A percentile compares a stretch with the other conserved stretches of the same genome.
These are phyloP conservation scores for Lobosporangium transversale DNA, from an alignment of 192 early-diverging fungal species.

Conservation along the genomic window DNA sequence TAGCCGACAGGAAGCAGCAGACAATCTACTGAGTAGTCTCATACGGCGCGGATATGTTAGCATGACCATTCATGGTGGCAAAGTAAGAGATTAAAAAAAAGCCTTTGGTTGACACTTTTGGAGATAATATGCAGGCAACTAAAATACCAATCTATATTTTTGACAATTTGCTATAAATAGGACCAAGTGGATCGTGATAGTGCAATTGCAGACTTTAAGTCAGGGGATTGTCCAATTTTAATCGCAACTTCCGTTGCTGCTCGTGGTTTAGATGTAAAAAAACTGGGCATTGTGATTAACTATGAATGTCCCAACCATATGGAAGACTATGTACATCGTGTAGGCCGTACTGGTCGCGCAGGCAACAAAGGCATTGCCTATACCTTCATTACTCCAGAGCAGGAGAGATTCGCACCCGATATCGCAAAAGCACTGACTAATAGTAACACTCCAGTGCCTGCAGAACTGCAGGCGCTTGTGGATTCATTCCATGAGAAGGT, in stretches of 20 bases:
- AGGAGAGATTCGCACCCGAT: constrained; percentile 92
- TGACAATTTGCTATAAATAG: constrained; percentile 7
- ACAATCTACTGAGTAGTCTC: constrained; percentile 86
- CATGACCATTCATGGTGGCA: constrained; percentile 95
- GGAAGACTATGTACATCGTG: constrained; percentile 99
- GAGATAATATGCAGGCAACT: too few relatives aligned
- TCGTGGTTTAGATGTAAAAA: constrained; percentile 94
- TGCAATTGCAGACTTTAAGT: constrained; percentile 95
- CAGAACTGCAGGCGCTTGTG: constrained; percentile 80
- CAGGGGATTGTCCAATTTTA: constrained; percentile 85
- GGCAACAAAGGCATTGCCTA: constrained; percentile 97
- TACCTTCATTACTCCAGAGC: constrained; percentile 95
- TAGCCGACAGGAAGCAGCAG: constrained; percentile 94
- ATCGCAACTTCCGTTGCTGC: constrained; percentile 98
- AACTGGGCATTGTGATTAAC: constrained; percentile 93
- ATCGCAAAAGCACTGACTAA: constrained; percentile 90
- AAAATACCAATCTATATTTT: too few relatives aligned
- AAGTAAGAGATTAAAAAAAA: constrained; percentile 65
- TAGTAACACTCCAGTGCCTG: constrained; percentile 77
- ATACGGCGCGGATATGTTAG: constrained; percentile 87
- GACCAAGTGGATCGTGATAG: constrained; percentile 91
- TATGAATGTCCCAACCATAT: constrained; percentile 98
- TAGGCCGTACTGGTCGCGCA: constrained; percentile 96
- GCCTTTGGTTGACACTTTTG: too few relatives aligned
- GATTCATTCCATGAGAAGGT: constrained; percentile 85